Evolutionary conservation across 768 basidiomycete genomes (phyloP).

Genomic region (Calvatia gigantea): DNA sequence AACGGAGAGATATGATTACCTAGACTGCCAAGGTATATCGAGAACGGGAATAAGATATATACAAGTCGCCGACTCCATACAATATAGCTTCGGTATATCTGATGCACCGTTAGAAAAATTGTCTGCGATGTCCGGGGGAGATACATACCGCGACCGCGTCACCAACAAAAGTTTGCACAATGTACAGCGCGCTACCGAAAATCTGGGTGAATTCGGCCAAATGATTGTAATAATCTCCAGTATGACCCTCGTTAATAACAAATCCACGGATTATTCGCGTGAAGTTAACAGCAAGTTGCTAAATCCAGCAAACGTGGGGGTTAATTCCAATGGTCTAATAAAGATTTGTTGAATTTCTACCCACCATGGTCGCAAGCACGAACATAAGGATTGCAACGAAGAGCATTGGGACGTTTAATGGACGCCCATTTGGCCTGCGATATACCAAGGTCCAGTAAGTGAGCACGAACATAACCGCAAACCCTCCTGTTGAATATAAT

Average conservation of each 20-base stretch:
- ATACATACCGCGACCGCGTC: slow-evolving; percentile 31
- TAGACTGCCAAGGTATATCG: slow-evolving; percentile 27
- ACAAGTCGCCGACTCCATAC: slow-evolving; percentile 25
- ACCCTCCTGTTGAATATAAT: slow-evolving; percentile 19
- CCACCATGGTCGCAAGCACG: slow-evolving; percentile 27
- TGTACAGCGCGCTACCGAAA: slow-evolving; percentile 33
- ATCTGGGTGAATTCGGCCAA: slow-evolving; percentile 32
- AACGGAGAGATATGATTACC: slow-evolving; percentile 16
- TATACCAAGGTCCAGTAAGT: slow-evolving; percentile 27
- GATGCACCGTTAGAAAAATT: neutral
- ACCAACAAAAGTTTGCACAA: slow-evolving; percentile 34
- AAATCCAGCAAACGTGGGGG: neutral
- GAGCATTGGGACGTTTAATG: slow-evolving; percentile 29
- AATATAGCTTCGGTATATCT: slow-evolving; percentile 30
- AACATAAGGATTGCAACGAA: slow-evolving; percentile 28
- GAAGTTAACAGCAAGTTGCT: slow-evolving; percentile 36
- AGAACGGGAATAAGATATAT: slow-evolving; percentile 23
- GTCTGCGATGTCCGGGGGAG: neutral
- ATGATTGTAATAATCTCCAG: slow-evolving; percentile 28
- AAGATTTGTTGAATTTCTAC: neutral
- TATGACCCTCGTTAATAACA: slow-evolving; percentile 23
- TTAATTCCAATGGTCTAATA: neutral
- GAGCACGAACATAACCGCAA: slow-evolving; percentile 25
- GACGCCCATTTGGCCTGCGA: slow-evolving; percentile 21
- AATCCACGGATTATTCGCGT: slow-evolving; percentile 34